A percentile compares a stretch with the other conserved stretches of the same genome.
phyloP scores from a whole-genome alignment of 768 basidiomycete genomes.

The Boletus subcaerulescens region DNA sequence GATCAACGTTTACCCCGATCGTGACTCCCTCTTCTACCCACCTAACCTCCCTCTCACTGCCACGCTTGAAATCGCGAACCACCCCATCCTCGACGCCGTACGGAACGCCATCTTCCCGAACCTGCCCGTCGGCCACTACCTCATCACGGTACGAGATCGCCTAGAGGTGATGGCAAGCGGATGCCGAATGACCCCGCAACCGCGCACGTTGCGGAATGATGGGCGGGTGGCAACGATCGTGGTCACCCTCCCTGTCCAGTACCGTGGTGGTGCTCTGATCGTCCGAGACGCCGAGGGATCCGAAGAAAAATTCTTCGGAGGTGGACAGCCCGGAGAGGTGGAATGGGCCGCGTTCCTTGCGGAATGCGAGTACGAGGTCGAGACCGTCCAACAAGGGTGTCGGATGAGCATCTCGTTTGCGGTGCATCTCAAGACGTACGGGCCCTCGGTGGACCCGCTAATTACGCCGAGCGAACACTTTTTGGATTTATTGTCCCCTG shows the following conservation, averaged over 20 bases:
- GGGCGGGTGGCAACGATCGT: constrained; percentile 70
- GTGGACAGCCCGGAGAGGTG: constrained; percentile 61
- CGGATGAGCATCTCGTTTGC: constrained; percentile 69
- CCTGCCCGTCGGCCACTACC: constrained; percentile 64
- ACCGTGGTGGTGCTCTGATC: constrained; percentile 64
- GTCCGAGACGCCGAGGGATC: constrained; percentile 53
- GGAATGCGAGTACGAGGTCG: constrained; percentile 74
- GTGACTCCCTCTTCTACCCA: constrained; percentile 71
- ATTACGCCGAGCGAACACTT: constrained; percentile 72
- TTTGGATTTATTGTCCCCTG: constrained; percentile 66
- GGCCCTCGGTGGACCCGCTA: constrained; percentile 59
- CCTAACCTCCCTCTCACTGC: constrained; percentile 68
- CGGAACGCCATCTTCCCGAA: constrained; percentile 70
- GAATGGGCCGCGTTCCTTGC: constrained; percentile 78
- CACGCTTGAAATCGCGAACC: constrained; percentile 76
- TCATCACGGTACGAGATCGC: constrained; percentile 64
- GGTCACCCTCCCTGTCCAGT: constrained; percentile 71
- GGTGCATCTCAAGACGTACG: constrained; percentile 67
- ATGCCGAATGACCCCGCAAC: constrained; percentile 54
- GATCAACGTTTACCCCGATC: constrained; percentile 50
- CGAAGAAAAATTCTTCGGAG: constrained; percentile 61
- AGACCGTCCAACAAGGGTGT: constrained; percentile 68
- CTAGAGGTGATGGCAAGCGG: constrained; percentile 67
- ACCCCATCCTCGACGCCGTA: constrained; percentile 77
- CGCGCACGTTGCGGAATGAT: constrained; percentile 54